Base-by-base conservation (phyloP, 164 flowering plant species). In the Piper longum region DNA sequence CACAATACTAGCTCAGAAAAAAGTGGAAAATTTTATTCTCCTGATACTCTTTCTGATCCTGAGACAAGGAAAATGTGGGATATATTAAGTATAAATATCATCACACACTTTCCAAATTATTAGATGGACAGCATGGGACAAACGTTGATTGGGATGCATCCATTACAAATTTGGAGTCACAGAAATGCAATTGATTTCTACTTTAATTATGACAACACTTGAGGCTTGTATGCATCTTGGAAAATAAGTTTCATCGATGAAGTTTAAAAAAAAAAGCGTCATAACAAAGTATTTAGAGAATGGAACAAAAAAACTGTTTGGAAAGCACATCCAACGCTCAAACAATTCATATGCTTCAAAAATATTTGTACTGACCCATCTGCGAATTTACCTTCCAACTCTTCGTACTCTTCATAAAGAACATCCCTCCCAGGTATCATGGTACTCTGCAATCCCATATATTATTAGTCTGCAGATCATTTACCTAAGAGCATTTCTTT, bases 391-490 rank as follows among this genome's bases (percentile, higher is more conserved):
- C 77, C 85, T 69, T 87, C 95, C 74, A 90, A 71, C 62, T 81
- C 81, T 70, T 80, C 71, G 69, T 87, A 83, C 69, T 76, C 75
- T 61, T 88, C 71, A 64, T 77, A 72, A 41, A 90, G 88, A 64
- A 76, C 58, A 57, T 83, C 70, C 69, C 99, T 79, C 68, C 96
- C 87, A 66, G 89, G 92, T 74, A 93, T 71, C 16, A 93, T 67
- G 60, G 86, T 61, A 78, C 96, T 88, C 95, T 93, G 85, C 59
- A 67, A 60, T 26, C 11, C 43, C 45, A 67, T 69, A 48, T 16
- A 62, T 45, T 39, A 44, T 4, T 51, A 57, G 8, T 59, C 52
- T 9, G 9, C 7, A 48, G 40, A 13, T 7, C 26, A 18, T 57
- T n/a, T 1, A 5, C 39, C 18, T 57, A 18, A 57, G 26, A 4